Base-by-base conservation (phyloP, 2,329 filamentous ascomycete genomes). In the Phaeosphaeriaceae sp. region DNA sequence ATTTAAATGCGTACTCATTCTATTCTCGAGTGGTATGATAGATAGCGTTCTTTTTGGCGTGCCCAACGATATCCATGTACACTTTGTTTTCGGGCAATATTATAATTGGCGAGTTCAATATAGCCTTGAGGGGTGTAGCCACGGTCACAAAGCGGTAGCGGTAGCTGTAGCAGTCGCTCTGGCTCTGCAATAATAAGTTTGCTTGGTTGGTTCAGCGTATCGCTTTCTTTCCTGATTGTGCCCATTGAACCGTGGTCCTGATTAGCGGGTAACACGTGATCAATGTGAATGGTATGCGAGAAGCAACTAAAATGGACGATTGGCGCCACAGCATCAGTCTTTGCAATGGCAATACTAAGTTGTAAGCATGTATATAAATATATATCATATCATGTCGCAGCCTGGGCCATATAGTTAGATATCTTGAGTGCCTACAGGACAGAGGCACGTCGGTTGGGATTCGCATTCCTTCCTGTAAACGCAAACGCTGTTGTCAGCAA, bases 1-100 rank as follows among this genome's bases (percentile, higher is more conserved):
- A 41, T 50, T 43, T 30, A 40, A 26, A 47, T 23, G 16, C 18
- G 21, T 23, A 34, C 30, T 42, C 20, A 32, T 48, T 51, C 58
- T 66, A 64, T 66, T 61, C 55, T 57, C 60, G 54, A 60, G 51
- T n/a, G 40, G 54, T 50, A 12, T 45, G 38, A 38, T 33, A 47
- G 46, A 52, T 43, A 42, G 21, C 50, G 23, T 47, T 40, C 39
- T 48, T 40, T 42, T 48, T 18, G 36, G 30, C 39, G 43, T 36
- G 42, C 51, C 42, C 33, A 41, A 35, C 17, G 26, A 34, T 30
- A 55, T 48, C 41, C 46, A 28, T 45, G 51, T 18, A 30, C 28
- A 9, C 39, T 30, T 29, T 28, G 16, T 46, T 43, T 39, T 52
- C 43, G 48, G 37, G 50, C 48, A 61, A 56, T 62, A 59, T 64